Evolutionary conservation across 768 basidiomycete genomes (phyloP).

Genomic region (Lactarius evosmus): DNA sequence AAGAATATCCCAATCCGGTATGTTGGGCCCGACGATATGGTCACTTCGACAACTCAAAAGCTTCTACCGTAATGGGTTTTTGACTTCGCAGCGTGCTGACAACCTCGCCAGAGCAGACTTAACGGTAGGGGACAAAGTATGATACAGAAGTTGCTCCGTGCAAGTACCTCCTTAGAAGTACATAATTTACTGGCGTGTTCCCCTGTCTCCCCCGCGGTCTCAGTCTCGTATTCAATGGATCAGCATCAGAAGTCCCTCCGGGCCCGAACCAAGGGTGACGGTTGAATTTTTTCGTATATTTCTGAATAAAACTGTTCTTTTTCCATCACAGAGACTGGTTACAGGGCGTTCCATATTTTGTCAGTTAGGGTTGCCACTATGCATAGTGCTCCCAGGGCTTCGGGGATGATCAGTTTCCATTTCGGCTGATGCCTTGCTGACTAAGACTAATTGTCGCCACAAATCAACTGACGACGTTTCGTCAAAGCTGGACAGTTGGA

Average conservation of each 20-base stretch:
- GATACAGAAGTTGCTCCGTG: neutral
- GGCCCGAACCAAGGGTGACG: neutral
- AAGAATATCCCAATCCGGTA: constrained; percentile 18
- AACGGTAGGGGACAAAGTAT: neutral
- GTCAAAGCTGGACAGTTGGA: neutral
- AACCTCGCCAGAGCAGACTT: neutral
- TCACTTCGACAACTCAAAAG: neutral
- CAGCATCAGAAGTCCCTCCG: neutral
- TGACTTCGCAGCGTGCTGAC: neutral
- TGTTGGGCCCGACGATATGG: constrained; percentile 11
- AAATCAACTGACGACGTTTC: neutral
- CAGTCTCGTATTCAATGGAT: neutral
- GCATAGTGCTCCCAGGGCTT: no score
- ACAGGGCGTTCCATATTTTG: neutral
- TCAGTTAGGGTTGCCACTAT: neutral
- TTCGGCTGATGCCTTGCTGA: constrained; percentile 6
- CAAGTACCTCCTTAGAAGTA: neutral
- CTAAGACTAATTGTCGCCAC: constrained; percentile 2
- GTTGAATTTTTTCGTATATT: neutral
- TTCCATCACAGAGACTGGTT: neutral
- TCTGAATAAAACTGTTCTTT: neutral
- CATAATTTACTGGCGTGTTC: neutral
- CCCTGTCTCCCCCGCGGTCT: neutral
- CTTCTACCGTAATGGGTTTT: neutral
- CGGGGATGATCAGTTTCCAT: neutral